Conservation (phyloP, 495 filamentous ascomycete genomes). For the Amniculicola lignicola region DNA sequence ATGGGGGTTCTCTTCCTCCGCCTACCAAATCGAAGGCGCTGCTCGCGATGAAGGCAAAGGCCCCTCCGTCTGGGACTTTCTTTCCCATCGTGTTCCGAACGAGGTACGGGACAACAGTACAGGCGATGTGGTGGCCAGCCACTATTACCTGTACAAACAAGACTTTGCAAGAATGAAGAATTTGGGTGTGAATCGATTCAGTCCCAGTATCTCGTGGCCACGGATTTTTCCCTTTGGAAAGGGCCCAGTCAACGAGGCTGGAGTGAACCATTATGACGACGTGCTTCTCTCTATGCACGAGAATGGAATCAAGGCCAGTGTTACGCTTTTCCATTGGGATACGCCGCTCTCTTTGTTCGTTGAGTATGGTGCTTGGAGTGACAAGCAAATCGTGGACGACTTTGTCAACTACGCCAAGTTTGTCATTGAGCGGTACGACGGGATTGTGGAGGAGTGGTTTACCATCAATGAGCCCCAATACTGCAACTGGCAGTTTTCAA, state of each 20-base stretch:
- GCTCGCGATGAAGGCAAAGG: constrained; percentile 65
- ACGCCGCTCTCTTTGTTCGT: constrained; percentile 47
- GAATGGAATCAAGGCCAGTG: constrained; percentile 42
- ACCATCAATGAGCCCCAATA: constrained; percentile 44
- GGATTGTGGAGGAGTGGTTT: constrained; percentile 46
- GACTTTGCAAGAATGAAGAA: constrained; percentile 44
- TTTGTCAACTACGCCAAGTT: constrained; percentile 48
- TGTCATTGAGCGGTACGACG: constrained; percentile 44
- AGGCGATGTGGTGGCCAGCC: constrained; percentile 44
- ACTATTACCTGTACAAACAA: constrained; percentile 49
- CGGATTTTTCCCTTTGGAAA: constrained; percentile 45
- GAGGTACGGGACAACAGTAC: constrained; percentile 44
- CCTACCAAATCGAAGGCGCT: constrained; percentile 75
- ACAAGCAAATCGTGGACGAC: constrained; percentile 43
- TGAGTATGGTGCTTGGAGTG: constrained; percentile 47
- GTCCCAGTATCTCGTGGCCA: constrained; percentile 47
- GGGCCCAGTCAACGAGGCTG: constrained; percentile 45
- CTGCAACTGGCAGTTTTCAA: constrained; percentile 41
- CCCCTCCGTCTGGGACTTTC: constrained; percentile 73
- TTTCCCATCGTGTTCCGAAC: constrained; percentile 49
- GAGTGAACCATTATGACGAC: constrained; percentile 46
- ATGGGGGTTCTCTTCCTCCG: constrained; percentile 73
- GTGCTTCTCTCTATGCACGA: constrained; percentile 44
- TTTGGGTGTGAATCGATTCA: constrained; percentile 42
- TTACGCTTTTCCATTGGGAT: constrained; percentile 51